phyloP scores from a whole-genome alignment of 2,329 filamentous ascomycete genomes.

The Fusarium verrucosum region DNA sequence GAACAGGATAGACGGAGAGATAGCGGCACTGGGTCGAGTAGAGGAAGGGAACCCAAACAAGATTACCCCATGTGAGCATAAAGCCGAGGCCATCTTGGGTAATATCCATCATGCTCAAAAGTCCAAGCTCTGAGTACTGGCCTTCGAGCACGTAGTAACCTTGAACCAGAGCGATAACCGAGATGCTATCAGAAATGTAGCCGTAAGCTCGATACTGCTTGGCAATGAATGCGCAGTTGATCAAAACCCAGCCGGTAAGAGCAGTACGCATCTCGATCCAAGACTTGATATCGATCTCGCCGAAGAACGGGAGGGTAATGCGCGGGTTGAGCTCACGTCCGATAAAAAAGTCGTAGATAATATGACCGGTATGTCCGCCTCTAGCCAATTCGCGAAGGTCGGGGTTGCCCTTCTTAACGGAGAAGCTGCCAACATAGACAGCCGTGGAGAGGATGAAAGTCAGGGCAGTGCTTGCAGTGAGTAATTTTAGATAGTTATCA shows the following conservation, averaged over 20 bases:
- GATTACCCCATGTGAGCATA: constrained; percentile 90
- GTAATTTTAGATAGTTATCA: constrained; percentile 84
- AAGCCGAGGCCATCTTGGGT: constrained; percentile 90
- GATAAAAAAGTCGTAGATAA: constrained; percentile 94
- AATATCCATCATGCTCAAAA: constrained; percentile 91
- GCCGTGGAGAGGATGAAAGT: constrained; percentile 74
- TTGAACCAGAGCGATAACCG: constrained; percentile 79
- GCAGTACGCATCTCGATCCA: constrained; percentile 89
- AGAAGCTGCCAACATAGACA: constrained; percentile 82
- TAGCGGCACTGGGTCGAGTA: constrained; percentile 86
- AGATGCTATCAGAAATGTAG: constrained; percentile 82
- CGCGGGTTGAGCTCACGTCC: constrained; percentile 94
- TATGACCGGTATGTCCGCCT: constrained; percentile 81
- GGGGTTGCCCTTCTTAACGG: constrained; percentile 74
- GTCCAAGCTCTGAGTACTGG: constrained; percentile 83
- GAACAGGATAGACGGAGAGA: constrained; percentile 79
- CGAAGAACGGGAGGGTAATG: constrained; percentile 76
- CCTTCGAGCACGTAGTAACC: constrained; percentile 83
- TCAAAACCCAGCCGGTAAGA: constrained; percentile 83
- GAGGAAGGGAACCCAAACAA: constrained; percentile 89
- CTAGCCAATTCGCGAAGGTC: constrained; percentile 78
- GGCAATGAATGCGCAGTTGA: constrained; percentile 83
- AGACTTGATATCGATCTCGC: constrained; percentile 86
- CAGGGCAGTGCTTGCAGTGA: constrained; percentile 83
- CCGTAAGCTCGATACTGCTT: constrained; percentile 87